Percentiles rank a stretch among this genome's conserved stretches.
phyloP scores from a whole-genome alignment of 2,329 filamentous ascomycete genomes.

The Arachnomyces sp. region DNA sequence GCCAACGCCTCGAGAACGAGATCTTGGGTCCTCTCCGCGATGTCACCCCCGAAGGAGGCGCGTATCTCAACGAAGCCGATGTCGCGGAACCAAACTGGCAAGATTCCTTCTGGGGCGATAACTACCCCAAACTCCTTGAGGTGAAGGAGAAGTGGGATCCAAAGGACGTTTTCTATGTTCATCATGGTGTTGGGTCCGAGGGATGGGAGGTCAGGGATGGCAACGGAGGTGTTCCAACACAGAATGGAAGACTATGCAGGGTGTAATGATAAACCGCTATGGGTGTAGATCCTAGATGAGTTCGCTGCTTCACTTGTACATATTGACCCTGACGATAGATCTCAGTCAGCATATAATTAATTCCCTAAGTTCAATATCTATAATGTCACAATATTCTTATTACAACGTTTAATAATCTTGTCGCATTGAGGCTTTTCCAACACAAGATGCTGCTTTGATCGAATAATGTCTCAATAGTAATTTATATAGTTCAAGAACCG shows the following conservation, averaged over 20 bases:
- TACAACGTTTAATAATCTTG: too few relatives aligned
- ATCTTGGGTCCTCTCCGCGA: slow-evolving; percentile 5
- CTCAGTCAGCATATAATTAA: too few relatives aligned
- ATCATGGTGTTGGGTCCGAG: slow-evolving; percentile 48
- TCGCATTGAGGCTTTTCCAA: too few relatives aligned
- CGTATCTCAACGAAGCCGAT: slow-evolving; percentile 44
- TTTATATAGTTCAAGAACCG: too few relatives aligned
- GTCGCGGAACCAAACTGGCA: slow-evolving; percentile 30
- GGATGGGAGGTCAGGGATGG: slow-evolving; percentile 35
- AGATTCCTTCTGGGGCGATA: slow-evolving; percentile 23
- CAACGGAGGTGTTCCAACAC: slow-evolving; percentile 20
- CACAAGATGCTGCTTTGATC: too few relatives aligned
- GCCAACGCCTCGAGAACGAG: slow-evolving; percentile 20
- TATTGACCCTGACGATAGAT: too few relatives aligned
- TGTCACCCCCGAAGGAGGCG: not conserved
- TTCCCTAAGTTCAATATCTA: too few relatives aligned
- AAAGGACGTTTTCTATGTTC: slow-evolving; percentile 41
- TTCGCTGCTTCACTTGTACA: too few relatives aligned
- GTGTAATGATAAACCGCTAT: slow-evolving; percentile 2
- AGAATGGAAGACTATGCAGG: slow-evolving; percentile 38
- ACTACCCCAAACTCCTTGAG: slow-evolving; percentile 19
- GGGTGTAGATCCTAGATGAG: too few relatives aligned
- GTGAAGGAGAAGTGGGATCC: slow-evolving; percentile 50
- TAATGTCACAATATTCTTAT: too few relatives aligned
- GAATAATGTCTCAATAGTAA: too few relatives aligned